A percentile compares a stretch with the other conserved stretches of the same genome.
These are phyloP conservation scores for Triticum urartu DNA, from an alignment of 176 grass and related monocot species.

Conservation along the genomic window DNA sequence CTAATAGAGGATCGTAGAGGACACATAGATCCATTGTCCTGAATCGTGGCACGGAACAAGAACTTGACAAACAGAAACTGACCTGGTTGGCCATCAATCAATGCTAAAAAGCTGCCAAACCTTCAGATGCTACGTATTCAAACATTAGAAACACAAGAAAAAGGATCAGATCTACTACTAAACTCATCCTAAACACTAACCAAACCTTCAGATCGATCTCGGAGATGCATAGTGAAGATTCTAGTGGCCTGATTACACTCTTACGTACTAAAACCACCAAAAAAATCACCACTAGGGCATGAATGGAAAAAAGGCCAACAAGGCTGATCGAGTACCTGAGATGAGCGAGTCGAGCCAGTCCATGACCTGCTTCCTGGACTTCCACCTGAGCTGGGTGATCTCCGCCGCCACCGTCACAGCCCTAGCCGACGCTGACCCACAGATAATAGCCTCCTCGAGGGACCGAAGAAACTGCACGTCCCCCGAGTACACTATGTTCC, in stretches of 20 bases:
- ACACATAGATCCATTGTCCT: too few species aligned
- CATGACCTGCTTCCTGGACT: constrained; percentile 54
- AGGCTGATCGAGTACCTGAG: constrained; percentile 42
- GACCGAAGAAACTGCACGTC: constrained; percentile 33
- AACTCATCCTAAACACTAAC: neutral
- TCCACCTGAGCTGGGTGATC: constrained; percentile 40
- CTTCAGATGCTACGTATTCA: neutral
- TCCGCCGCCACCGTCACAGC: constrained; percentile 15
- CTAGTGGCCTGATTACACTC: neutral
- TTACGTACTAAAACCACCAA: neutral
- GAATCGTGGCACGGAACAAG: too few species aligned
- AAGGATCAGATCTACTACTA: neutral
- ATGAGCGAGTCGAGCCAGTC: constrained; percentile 63
- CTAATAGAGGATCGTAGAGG: too few species aligned
- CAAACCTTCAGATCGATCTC: neutral
- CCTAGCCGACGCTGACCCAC: constrained; percentile 26
- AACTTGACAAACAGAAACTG: too few species aligned
- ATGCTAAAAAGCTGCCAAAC: too few species aligned
- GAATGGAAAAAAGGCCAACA: too few species aligned
- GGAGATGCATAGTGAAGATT: neutral
- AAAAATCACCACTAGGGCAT: too few species aligned
- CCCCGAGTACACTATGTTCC: constrained; percentile 57
- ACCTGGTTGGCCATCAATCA: too few species aligned
- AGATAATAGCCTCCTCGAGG: neutral
- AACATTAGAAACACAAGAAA: neutral